Conservation (phyloP, 352 stramenopile species). For the Phytophthora brassicae region DNA sequence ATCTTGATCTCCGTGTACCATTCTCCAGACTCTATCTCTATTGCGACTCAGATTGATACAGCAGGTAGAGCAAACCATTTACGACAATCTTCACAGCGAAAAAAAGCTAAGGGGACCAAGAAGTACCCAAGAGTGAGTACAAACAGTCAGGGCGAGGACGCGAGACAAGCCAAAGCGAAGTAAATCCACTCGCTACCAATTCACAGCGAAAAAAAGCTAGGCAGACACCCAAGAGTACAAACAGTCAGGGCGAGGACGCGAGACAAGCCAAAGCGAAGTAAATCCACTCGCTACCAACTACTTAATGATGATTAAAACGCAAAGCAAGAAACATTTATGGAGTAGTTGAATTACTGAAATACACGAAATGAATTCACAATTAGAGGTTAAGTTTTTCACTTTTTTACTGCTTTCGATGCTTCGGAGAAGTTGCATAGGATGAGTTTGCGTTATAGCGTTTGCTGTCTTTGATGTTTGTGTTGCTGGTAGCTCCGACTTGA, state of each 20-base stretch:
- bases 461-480: constrained; percentile 21
- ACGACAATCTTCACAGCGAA: background rate
- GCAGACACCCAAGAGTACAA: too few relatives aligned
- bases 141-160: background rate
- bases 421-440: constrained; percentile 16
- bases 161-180: too few relatives aligned
- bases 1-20: constrained; percentile 60
- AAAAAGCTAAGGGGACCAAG: too few relatives aligned
- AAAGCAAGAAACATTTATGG: too few relatives aligned
- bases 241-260: background rate
- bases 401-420: constrained; percentile 23
- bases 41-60: constrained; percentile 49
- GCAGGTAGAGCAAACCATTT: constrained; percentile 4
- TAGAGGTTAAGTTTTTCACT: too few relatives aligned
- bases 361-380: constrained; percentile 7
- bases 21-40: constrained; percentile 81
- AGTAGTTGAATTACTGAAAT: constrained; percentile 16
- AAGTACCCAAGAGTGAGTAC: background rate
- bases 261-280: too few relatives aligned
- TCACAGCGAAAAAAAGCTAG: too few relatives aligned
- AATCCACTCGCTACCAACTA: too few relatives aligned
- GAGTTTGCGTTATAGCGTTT: constrained; percentile 19
- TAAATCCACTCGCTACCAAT: too few relatives aligned
- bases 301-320: too few relatives aligned
- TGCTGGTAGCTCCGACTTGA: constrained; percentile 6